A percentile compares a stretch with the other conserved stretches of the same genome.
Evolutionary conservation across 345 rosid species (phyloP).

Genomic region (Melastoma malabathricum): DNA sequence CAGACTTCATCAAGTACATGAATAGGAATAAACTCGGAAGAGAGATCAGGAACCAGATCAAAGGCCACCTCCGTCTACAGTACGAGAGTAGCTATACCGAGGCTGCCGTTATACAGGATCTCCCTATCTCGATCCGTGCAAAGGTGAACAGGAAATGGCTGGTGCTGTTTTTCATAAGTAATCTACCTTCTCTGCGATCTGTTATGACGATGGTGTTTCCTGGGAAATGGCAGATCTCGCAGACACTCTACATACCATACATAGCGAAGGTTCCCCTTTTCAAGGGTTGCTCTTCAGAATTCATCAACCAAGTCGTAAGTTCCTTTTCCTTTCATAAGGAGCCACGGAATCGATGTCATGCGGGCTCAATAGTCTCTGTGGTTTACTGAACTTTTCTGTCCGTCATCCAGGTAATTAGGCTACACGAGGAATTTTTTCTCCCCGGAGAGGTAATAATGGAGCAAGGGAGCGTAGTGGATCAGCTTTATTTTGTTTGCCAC

Average conservation of each 20-base stretch:
- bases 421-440: conserved; percentile 63
- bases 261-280: conserved; percentile 60
- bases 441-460: conserved; percentile 76
- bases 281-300: conserved; percentile 56
- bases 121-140: conserved; percentile 57
- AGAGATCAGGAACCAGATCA: conserved; percentile 43
- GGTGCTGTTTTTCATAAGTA: too few species aligned
- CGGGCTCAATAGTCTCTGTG: neutral
- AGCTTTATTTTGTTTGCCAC: conserved; percentile 80
- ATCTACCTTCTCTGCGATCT: too few species aligned
- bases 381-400: conserved; percentile 1
- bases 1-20: conserved; percentile 56
- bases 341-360: too few species aligned
- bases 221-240: too few species aligned
- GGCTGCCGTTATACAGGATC: conserved; percentile 62
- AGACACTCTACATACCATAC: too few species aligned
- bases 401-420: conserved; percentile 27
- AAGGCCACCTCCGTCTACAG: conserved; percentile 46
- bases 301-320: conserved; percentile 82
- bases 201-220: too few species aligned
- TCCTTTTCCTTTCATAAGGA: too few species aligned
- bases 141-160: too few species aligned
- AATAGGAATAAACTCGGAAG: conserved; percentile 55
- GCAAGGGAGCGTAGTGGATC: conserved; percentile 58
- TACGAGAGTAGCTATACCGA: conserved; percentile 47